phyloP scores from a whole-genome alignment of 805 yeast genomes.

The Wickerhamomyces chambardii region DNA sequence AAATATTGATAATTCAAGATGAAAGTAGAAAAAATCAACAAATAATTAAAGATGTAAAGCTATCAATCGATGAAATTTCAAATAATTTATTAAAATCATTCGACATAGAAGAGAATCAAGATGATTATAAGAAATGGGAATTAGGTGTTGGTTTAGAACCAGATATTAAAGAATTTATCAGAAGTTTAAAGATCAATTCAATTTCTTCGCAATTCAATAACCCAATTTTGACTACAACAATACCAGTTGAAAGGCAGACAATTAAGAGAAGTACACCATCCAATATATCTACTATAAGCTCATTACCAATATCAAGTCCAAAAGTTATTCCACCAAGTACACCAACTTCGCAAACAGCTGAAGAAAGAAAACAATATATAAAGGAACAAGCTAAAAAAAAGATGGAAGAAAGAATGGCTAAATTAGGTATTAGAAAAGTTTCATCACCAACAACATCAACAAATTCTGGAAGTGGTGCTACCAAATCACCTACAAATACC shows the following conservation, averaged over 20 bases:
- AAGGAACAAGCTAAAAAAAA: slow-evolving; percentile 76
- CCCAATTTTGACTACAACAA: slow-evolving; percentile 4
- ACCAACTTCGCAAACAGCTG: slow-evolving; percentile 32
- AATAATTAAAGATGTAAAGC: slow-evolving; percentile 61
- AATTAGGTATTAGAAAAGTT: slow-evolving; percentile 54
- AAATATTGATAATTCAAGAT: slow-evolving; percentile 35
- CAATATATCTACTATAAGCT: neutral
- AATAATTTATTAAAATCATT: slow-evolving; percentile 24
- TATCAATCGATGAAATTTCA: slow-evolving; percentile 59
- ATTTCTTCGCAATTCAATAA: slow-evolving; percentile 11
- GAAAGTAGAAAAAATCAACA: slow-evolving; percentile 49
- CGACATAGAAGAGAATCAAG: slow-evolving; percentile 10
- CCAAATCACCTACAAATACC: no score
- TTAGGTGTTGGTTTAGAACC: slow-evolving; percentile 69
- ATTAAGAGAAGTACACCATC: slow-evolving; percentile 1
- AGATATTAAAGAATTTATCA: slow-evolving; percentile 21
- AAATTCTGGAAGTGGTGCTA: no score
- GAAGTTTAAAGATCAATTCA: slow-evolving; percentile 9
- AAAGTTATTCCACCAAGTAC: no score
- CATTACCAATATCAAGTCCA: slow-evolving; percentile 7
- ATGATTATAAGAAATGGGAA: slow-evolving; percentile 61
- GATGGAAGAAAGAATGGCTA: slow-evolving; percentile 82
- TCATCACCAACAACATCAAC: slow-evolving; percentile 2
- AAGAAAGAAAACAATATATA: slow-evolving; percentile 69
- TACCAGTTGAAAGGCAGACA: slow-evolving; percentile 3